These are phyloP conservation scores for Trichomonas vaginalis DNA, from an alignment of 208 protist genomes.

Conservation along the genomic window DNA sequence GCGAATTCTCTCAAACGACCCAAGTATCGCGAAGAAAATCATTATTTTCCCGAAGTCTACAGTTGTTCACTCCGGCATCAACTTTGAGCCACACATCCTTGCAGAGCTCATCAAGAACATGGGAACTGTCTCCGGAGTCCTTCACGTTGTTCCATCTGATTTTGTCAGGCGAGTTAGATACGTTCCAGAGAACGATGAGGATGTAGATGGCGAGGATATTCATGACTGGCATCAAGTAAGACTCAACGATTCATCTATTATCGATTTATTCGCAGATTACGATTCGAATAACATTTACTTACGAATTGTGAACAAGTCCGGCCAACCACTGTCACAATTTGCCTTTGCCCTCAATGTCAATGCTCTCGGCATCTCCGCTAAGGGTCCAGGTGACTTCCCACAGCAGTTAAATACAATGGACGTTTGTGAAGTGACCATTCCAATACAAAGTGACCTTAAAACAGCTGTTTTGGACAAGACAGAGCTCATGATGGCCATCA, in stretches of 20 bases:
- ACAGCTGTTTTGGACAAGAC: not conserved
- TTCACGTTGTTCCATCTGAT: not conserved
- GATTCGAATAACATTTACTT: not conserved
- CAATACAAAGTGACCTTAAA: not conserved
- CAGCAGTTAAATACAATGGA: not conserved
- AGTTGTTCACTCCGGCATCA: not conserved
- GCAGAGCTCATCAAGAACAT: not conserved
- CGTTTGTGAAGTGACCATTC: not conserved
- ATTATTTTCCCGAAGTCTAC: not conserved
- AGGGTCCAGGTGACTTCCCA: not conserved
- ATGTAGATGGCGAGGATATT: not conserved
- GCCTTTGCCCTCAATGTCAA: not conserved
- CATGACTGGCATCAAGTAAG: not conserved
- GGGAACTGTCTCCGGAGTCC: not conserved
- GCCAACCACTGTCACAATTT: not conserved
- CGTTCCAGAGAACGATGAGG: not conserved
- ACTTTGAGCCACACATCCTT: not conserved
- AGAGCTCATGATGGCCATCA: not conserved
- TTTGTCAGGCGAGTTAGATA: not conserved
- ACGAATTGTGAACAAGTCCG: not conserved
- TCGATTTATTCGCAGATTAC: not conserved
- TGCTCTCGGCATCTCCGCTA: not conserved
- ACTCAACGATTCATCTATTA: not conserved
- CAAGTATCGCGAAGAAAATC: not conserved
- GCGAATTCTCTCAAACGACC: not conserved